These are phyloP conservation scores for Chrysoporthe austroafricana DNA, from an alignment of 2,329 filamentous ascomycete species.

Conservation along the genomic window DNA sequence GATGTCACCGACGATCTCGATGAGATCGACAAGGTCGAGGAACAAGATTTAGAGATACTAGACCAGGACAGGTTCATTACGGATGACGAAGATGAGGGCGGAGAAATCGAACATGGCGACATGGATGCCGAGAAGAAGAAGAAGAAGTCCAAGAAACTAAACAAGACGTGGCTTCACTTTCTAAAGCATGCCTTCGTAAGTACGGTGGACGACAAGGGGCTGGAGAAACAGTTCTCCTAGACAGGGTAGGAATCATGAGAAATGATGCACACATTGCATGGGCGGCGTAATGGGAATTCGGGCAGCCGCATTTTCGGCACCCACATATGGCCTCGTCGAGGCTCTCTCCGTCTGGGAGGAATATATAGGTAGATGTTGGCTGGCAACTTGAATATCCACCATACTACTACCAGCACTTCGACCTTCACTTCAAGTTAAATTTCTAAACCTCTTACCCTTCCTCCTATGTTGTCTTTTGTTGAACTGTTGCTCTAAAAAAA, in stretches of 20 bases:
- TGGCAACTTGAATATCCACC: background rate
- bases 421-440: background rate
- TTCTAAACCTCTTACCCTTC: background rate
- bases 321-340: background rate
- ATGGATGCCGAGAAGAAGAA: constrained; percentile 41
- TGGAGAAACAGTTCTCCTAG: constrained; percentile 48
- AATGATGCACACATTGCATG: constrained; percentile 9
- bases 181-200: constrained; percentile 78
- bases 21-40: constrained; percentile 26
- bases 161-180: constrained; percentile 79
- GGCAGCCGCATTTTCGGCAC: background rate
- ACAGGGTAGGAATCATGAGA: background rate
- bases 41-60: constrained; percentile 20
- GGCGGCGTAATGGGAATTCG: background rate
- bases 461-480: too few relatives aligned
- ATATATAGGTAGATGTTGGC: background rate
- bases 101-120: constrained; percentile 34
- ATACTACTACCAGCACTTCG: background rate
- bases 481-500: too few relatives aligned
- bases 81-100: constrained; percentile 35
- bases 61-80: constrained; percentile 36
- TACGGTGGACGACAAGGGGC: constrained; percentile 67
- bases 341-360: background rate
- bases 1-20: constrained; percentile 21
- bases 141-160: constrained; percentile 58